A percentile compares a stretch with the other conserved stretches of the same genome.
phyloP scores from a whole-genome alignment of 768 basidiomycete species.

The Phanerochaete sordida region DNA sequence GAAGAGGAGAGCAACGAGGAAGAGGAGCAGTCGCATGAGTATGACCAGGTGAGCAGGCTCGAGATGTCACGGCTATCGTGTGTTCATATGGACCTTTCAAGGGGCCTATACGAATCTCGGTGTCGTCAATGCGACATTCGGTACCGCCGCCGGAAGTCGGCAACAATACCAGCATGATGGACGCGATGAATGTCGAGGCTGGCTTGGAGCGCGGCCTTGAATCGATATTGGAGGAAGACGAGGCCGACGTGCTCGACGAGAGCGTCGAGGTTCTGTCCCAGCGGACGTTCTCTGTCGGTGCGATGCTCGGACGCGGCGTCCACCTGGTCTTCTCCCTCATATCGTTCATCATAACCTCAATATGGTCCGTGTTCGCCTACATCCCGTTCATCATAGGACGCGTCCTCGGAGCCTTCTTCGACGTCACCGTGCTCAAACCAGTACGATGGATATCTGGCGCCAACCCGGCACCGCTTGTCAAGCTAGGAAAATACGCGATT shows the following conservation, averaged over 20 bases:
- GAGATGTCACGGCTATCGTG: too few species aligned
- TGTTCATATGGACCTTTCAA: too few species aligned
- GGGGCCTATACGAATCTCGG: conserved; percentile 24
- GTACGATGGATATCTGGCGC: conserved; percentile 34
- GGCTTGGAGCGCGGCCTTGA: conserved; percentile 35
- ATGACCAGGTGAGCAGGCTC: conserved; percentile 42
- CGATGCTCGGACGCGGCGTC: conserved; percentile 40
- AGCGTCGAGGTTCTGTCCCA: conserved; percentile 25
- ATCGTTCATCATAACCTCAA: conserved; percentile 10
- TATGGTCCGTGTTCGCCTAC: conserved; percentile 18
- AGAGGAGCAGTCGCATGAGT: conserved; percentile 47
- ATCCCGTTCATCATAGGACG: conserved; percentile 24
- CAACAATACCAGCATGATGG: conserved; percentile 22
- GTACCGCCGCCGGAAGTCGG: conserved; percentile 39
- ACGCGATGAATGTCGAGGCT: conserved; percentile 40
- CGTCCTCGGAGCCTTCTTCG: conserved; percentile 45
- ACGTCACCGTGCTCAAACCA: conserved; percentile 49
- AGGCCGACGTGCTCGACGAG: conserved; percentile 31
- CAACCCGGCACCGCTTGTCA: conserved; percentile 26
- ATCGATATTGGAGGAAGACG: conserved; percentile 65
- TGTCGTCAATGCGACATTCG: conserved; percentile 27
- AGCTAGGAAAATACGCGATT: conserved; percentile 38
- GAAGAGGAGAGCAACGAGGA: conserved; percentile 41
- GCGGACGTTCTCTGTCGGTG: conserved; percentile 43
- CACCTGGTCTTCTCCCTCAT: conserved; percentile 30